Evolutionary conservation across 441 rosid species (phyloP), one percentile per base, ranked within the genome.

Genomic region (Metrosideros polymorpha): DNA sequence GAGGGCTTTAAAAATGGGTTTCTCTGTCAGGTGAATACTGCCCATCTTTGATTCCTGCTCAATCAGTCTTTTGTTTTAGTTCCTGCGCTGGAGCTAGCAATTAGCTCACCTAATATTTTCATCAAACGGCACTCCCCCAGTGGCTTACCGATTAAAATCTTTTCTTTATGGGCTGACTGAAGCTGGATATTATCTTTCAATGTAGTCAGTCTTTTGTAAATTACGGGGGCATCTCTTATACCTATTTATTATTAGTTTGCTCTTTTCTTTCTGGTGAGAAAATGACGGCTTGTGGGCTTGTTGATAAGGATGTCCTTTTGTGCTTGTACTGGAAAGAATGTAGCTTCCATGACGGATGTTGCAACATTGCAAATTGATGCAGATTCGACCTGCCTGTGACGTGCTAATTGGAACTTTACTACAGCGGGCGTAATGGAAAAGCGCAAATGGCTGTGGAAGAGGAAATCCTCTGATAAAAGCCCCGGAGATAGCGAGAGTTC

Each of bases 371-470:
- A 59, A 52, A 71, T 42, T 83, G 49, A 66, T 86, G 87, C 56
- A 89, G 90, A 93, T 96, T 86, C 87, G 63, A 90, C 88, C 85
- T 50, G 79, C 85, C 32, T 85, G 87, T 89, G 89, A 90, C 90
- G 92, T 87, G 87, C 85, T 91, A 87, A 85, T 84, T 89, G 82
- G 88, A 84, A 82, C 75, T 55, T 83, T 5, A 39, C 79, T 22
- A 22, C 22, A 47, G 49, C 15, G 25, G 59, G 87, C 87, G 30
- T 82, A 49, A 94, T 96, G 99, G 98, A 96, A 87, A 94, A 95
- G 91, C 89, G 91, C 32, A 93, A 93, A 87, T 94, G 97, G 97
- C 79, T 92, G 85, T 94, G 97, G 96, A 94, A 93, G 93, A 92
- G 90, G 90, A 94, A 89, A 84, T 86, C 94, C 84, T 94, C 96